Conservation (phyloP, 2,329 filamentous ascomycete species). For the Aspergillus cejpii region DNA sequence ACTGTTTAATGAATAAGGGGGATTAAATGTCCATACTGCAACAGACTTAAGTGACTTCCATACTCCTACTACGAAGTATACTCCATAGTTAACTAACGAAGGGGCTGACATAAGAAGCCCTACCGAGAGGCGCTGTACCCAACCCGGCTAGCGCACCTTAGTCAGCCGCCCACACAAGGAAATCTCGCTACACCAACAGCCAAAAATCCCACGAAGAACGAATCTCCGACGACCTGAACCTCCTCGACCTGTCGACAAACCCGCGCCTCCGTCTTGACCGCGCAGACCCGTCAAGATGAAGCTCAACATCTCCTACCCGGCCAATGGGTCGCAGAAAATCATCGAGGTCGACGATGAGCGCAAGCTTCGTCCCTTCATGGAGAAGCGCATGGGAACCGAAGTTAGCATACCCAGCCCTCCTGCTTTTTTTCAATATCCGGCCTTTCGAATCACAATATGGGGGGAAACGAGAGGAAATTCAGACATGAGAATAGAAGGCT, state of each 20-base stretch:
- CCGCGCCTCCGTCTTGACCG: conserved; percentile 44
- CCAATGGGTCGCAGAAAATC: conserved; percentile 99
- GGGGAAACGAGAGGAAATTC: conserved; percentile 11
- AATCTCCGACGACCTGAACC: conserved; percentile 34
- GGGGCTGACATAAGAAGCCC: conserved; percentile 23
- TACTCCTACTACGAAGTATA: too few relatives aligned
- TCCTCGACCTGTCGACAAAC: conserved; percentile 38
- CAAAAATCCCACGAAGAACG: conserved; percentile 35
- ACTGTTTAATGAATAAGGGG: too few relatives aligned
- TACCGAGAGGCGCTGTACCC: conserved; percentile 20
- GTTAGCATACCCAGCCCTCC: conserved; percentile 30
- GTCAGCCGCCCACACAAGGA: conserved; percentile 35
- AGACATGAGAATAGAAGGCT: conserved; percentile 23
- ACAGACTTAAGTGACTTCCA: neutral
- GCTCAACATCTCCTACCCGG: conserved; percentile 80
- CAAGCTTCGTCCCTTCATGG: conserved; percentile 98
- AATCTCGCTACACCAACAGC: conserved; percentile 38
- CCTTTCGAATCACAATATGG: conserved; percentile 9
- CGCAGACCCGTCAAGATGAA: conserved; percentile 60
- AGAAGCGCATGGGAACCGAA: conserved; percentile 73
- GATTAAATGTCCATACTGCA: too few relatives aligned
- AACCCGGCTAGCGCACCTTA: conserved; percentile 28
- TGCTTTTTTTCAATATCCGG: conserved; percentile 5
- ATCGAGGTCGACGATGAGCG: conserved; percentile 99
- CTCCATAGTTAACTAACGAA: neutral